Evolutionary conservation across 441 rosid species (phyloP), one percentile per base, ranked within the genome.

Genomic region (Jatropha multifida): DNA sequence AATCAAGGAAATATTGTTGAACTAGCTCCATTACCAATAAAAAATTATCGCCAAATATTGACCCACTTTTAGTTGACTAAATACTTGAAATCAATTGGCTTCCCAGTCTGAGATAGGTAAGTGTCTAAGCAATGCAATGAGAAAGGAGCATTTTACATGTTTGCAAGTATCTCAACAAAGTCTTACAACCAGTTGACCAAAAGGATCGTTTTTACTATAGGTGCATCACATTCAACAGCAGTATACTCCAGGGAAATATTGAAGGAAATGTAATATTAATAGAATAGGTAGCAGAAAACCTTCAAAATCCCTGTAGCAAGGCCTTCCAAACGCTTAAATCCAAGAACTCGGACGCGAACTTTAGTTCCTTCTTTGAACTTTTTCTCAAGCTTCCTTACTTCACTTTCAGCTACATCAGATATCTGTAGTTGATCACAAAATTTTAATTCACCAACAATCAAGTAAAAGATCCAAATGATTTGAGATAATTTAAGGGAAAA

Each of bases 281-380:
- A 69, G 7, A 48, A 71, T 66, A 70, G 2, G 20, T 41, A 44
- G 41, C 17, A 68, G 75, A 73, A 85, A 68, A 96, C 99, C 99
- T 96, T 96, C 85, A 92, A 73, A 79, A 83, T 86, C 75, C 99
- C 99, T 46, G 86, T 85, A 48, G 93, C 97, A 86, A 94, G 87
- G 82, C 99, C 99, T 80, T 94, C 99, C 87, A 96, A 85, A 84
- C 85, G 96, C 85, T 86, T 90, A 77, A 84, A 87, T 65, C 97
- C 94, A 69, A 91, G 90, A 79, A 96, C 79, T 81, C 99, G 91
- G 79, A 88, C 93, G 76, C 99, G 99, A 79, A 94, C 92, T 72
- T 37, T 74, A 75, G 79, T 88, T 78, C 98, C 98, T 80, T 90
- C 98, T 83, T 81, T 96, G 52, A 82, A 94, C 81, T 88, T 96